These are phyloP conservation scores for Dactylis glomerata DNA, from an alignment of 176 grass and related monocot genomes.

Conservation along the genomic window DNA sequence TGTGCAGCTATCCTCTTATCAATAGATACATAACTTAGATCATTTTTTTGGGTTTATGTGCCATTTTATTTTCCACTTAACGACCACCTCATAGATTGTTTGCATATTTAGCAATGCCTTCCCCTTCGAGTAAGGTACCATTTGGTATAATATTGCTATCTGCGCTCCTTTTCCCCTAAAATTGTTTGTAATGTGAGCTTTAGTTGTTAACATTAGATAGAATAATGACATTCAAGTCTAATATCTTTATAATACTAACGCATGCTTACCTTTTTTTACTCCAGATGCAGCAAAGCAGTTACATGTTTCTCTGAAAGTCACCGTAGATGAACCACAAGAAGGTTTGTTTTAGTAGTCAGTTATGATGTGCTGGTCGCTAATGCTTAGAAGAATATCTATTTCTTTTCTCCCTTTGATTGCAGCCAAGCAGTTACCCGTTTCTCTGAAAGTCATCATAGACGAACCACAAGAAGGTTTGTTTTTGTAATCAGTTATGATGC, in stretches of 20 bases:
- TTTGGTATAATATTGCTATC: neutral
- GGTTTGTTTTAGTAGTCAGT: neutral
- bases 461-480: neutral
- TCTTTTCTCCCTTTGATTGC: neutral
- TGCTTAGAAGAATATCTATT: neutral
- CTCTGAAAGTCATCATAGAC: neutral
- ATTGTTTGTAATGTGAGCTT: neutral
- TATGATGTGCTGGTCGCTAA: neutral
- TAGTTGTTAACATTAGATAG: neutral
- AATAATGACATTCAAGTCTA: neutral
- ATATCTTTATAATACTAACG: neutral
- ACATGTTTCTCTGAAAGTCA: neutral
- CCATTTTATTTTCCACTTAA: neutral
- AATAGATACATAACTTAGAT: neutral
- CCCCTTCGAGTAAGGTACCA: neutral
- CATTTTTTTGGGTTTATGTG: neutral
- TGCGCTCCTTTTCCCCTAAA: neutral
- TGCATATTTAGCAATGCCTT: neutral
- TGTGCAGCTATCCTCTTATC: neutral
- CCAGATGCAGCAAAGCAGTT: neutral
- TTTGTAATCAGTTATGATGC: neutral
- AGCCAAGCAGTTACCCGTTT: neutral
- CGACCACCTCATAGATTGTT: neutral
- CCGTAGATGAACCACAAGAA: neutral
- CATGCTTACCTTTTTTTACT: neutral